Evolutionary conservation across 1,139 yeast species (phyloP).

Genomic region (Protomyces pachydermus): DNA sequence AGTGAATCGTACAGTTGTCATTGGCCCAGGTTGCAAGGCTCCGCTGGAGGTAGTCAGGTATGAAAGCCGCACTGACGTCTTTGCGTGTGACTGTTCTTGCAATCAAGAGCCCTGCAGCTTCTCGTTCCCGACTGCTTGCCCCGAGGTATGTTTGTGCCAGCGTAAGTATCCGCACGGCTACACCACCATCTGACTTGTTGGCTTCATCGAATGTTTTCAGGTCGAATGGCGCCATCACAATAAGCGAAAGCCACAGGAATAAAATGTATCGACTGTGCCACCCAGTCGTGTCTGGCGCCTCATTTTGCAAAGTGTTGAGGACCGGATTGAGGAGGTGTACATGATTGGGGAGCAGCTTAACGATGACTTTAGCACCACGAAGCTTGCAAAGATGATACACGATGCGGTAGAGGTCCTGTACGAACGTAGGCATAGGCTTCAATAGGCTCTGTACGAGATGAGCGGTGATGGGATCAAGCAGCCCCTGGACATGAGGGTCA

Average conservation of each 20-base stretch:
- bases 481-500: constrained; percentile 37
- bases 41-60: constrained; percentile 4
- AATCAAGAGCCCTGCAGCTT: constrained; percentile 45
- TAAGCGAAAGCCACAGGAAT: constrained; percentile 68
- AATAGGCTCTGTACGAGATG: constrained; percentile 25
- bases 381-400: constrained; percentile 61
- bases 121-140: constrained; percentile 49
- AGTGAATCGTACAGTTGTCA: constrained; percentile 4
- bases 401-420: constrained; percentile 27
- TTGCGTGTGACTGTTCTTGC: constrained; percentile 45
- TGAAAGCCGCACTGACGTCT: constrained; percentile 35
- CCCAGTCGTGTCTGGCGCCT: constrained; percentile 12
- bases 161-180: constrained; percentile 42
- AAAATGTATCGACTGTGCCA: constrained; percentile 60
- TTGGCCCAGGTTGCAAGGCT: background rate
- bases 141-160: constrained; percentile 41
- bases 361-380: constrained; percentile 57
- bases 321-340: constrained; percentile 46
- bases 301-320: constrained; percentile 31
- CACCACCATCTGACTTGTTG: background rate
- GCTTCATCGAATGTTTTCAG: constrained; percentile 42
- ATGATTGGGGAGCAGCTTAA: constrained; percentile 55
- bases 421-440: background rate
- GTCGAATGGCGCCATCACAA: constrained; percentile 67
- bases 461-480: constrained; percentile 33